A percentile compares a stretch with the other conserved stretches of the same genome.
phyloP scores from a whole-genome alignment of 2,329 filamentous ascomycete genomes.

The Sarocladiaceae sp. region DNA sequence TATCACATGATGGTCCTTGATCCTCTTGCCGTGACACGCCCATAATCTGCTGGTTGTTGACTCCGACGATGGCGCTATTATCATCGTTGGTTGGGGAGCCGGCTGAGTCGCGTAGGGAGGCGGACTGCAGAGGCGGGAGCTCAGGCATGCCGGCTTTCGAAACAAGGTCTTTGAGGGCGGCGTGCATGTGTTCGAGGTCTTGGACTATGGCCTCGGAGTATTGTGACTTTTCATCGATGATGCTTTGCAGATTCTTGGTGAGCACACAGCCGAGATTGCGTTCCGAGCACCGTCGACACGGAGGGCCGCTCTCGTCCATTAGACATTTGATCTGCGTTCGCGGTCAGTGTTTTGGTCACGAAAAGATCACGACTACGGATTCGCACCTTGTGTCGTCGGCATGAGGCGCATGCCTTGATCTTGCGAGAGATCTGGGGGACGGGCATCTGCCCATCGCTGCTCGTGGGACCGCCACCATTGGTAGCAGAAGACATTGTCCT shows the following conservation, averaged over 20 bases:
- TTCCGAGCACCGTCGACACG: slow-evolving; percentile 32
- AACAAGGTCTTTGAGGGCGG: background rate
- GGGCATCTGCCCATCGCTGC: background rate
- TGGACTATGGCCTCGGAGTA: slow-evolving; percentile 14
- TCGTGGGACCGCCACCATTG: background rate
- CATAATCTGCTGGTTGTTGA: background rate
- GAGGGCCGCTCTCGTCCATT: slow-evolving; percentile 35
- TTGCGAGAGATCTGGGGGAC: slow-evolving; percentile 32
- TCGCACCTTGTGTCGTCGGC: slow-evolving; percentile 35
- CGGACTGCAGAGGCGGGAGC: slow-evolving; percentile 11
- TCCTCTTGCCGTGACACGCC: slow-evolving; percentile 12
- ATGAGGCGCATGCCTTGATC: slow-evolving; percentile 36
- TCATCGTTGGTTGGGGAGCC: slow-evolving; percentile 7
- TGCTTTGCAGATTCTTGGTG: slow-evolving; percentile 36
- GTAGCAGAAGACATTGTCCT: background rate
- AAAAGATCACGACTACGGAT: background rate
- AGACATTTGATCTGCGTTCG: slow-evolving; percentile 35
- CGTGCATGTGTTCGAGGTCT: slow-evolving; percentile 2
- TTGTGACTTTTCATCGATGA: slow-evolving; percentile 37
- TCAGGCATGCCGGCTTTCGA: slow-evolving; percentile 13
- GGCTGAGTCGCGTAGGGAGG: slow-evolving; percentile 8
- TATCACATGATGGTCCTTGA: slow-evolving; percentile 17
- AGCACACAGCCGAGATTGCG: slow-evolving; percentile 32
- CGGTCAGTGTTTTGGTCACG: background rate
- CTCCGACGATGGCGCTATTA: background rate